phyloP scores from a whole-genome alignment of 805 yeast genomes.

The Brettanomyces sp. region DNA sequence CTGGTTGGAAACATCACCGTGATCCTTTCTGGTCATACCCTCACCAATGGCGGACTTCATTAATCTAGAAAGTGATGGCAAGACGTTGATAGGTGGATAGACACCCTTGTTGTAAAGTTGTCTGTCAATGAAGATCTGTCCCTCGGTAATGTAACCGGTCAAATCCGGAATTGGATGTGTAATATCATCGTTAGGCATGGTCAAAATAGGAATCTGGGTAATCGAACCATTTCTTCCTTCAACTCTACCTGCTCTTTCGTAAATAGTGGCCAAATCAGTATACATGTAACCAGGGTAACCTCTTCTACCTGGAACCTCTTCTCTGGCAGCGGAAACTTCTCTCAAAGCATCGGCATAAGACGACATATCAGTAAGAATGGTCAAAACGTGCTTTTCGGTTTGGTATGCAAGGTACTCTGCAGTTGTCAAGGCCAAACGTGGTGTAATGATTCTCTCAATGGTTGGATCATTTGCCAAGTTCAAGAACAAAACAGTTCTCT shows the following conservation, averaged over 20 bases:
- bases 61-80: slow-evolving; percentile 94
- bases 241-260: slow-evolving; percentile 99
- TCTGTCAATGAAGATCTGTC: slow-evolving; percentile 96
- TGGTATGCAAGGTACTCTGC: slow-evolving; percentile 98
- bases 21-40: slow-evolving; percentile 99
- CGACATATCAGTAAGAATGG: slow-evolving; percentile 97
- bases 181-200: slow-evolving; percentile 99
- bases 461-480: slow-evolving; percentile 99
- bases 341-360: slow-evolving; percentile 99
- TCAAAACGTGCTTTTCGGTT: slow-evolving; percentile 97
- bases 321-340: slow-evolving; percentile 99
- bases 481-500: slow-evolving; percentile 92
- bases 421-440: slow-evolving; percentile 96
- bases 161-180: slow-evolving; percentile 99
- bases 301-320: slow-evolving; percentile 99
- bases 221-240: slow-evolving; percentile 99
- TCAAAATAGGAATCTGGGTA: slow-evolving; percentile 96
- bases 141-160: slow-evolving; percentile 99
- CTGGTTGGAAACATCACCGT: slow-evolving; percentile 98
- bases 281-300: slow-evolving; percentile 99
- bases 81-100: slow-evolving; percentile 97
- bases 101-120: slow-evolving; percentile 93
- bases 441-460: slow-evolving; percentile 98
- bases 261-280: slow-evolving; percentile 97
- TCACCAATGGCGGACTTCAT: slow-evolving; percentile 99